Evolutionary conservation across 768 basidiomycete species (phyloP).

Genomic region (Lanmaoa pseudosensibilis): DNA sequence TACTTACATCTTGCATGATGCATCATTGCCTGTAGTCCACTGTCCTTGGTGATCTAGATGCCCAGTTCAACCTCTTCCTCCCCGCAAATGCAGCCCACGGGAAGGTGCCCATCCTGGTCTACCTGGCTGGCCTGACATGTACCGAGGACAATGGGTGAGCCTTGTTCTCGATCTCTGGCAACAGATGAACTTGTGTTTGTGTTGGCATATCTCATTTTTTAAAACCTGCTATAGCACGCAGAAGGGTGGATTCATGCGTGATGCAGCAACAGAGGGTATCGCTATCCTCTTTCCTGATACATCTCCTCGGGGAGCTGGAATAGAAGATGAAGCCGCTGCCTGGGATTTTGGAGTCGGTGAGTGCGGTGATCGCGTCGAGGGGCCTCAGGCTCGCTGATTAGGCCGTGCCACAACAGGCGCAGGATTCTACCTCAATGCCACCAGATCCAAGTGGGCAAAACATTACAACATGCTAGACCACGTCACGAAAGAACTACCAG

Average conservation of each 20-base stretch:
- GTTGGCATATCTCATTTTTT: neutral
- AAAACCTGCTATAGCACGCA: conserved; percentile 58
- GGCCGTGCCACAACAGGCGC: conserved; percentile 47
- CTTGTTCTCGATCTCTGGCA: neutral
- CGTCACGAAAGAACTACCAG: conserved; percentile 81
- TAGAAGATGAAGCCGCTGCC: conserved; percentile 74
- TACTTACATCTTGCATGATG: neutral
- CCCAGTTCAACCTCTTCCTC: conserved; percentile 88
- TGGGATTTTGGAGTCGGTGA: conserved; percentile 91
- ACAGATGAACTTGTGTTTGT: neutral
- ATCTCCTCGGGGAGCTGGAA: conserved; percentile 87
- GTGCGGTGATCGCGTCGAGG: conserved; percentile 2
- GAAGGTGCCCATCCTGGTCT: conserved; percentile 73
- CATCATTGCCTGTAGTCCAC: conserved; percentile 49
- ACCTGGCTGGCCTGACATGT: conserved; percentile 87
- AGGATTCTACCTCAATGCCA: conserved; percentile 96
- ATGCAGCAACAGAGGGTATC: conserved; percentile 81
- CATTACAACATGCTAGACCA: conserved; percentile 90
- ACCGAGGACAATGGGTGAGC: conserved; percentile 90
- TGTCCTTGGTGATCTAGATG: conserved; percentile 63
- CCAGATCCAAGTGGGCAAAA: conserved; percentile 64
- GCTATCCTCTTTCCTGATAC: conserved; percentile 94
- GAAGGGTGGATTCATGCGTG: conserved; percentile 90
- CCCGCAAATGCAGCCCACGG: conserved; percentile 59
- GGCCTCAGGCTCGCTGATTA: conserved; percentile 1